phyloP scores from a whole-genome alignment of 768 basidiomycete species.

The Mycena amicta region DNA sequence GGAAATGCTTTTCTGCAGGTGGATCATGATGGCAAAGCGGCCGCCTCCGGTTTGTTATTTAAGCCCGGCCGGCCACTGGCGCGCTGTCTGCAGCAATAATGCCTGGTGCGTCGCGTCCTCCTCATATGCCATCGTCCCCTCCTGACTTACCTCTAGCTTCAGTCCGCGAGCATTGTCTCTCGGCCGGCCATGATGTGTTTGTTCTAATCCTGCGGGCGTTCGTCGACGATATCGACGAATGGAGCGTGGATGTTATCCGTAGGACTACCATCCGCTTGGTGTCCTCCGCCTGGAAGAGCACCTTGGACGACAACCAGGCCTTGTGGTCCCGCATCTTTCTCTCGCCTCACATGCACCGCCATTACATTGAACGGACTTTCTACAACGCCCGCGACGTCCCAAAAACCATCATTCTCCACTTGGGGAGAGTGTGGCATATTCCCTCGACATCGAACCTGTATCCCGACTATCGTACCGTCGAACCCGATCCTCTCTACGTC shows the following conservation, averaged over 20 bases:
- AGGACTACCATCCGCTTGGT: not conserved
- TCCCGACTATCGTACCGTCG: not conserved
- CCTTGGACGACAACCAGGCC: not conserved
- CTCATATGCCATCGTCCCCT: too few species aligned
- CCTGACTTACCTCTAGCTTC: too few species aligned
- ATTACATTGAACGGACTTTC: not conserved
- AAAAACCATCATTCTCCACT: not conserved
- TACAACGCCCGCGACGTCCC: not conserved
- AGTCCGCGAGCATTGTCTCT: too few species aligned
- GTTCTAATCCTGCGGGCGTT: not conserved
- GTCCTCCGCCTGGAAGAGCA: not conserved
- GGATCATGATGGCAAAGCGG: too few species aligned
- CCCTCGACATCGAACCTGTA: not conserved
- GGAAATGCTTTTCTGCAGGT: too few species aligned
- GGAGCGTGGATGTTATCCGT: not conserved
- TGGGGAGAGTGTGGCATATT: not conserved
- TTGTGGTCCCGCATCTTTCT: not conserved
- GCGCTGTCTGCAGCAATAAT: too few species aligned
- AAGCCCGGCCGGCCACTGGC: too few species aligned
- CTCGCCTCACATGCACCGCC: not conserved
- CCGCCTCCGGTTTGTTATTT: too few species aligned
- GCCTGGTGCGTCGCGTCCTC: too few species aligned
- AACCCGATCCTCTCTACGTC: not conserved
- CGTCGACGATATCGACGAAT: not conserved
- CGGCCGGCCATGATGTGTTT: not conserved